phyloP scores from a whole-genome alignment of 441 rosid genomes.

The Erysimum pusillum region DNA sequence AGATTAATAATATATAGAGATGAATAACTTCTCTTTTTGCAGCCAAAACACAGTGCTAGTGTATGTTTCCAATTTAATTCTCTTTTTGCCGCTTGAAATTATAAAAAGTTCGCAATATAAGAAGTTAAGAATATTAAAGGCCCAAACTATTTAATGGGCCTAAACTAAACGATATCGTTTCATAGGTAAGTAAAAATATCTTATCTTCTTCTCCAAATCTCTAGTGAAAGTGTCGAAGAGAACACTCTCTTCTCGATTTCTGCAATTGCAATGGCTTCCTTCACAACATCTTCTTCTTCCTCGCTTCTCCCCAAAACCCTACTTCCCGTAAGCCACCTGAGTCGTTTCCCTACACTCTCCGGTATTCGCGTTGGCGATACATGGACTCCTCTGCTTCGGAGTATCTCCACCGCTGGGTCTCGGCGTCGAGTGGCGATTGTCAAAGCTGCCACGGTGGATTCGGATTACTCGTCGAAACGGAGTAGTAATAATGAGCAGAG shows the following conservation, averaged over 20 bases:
- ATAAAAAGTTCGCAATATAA: too few relatives aligned
- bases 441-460: conserved; percentile 62
- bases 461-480: conserved; percentile 73
- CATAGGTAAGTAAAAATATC: neutral
- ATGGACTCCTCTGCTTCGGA: conserved; percentile 41
- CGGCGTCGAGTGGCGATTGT: conserved; percentile 43
- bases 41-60: too few relatives aligned
- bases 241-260: conserved; percentile 4
- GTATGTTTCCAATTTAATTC: too few relatives aligned
- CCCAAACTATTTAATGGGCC: conserved; percentile 29
- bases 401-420: conserved; percentile 32
- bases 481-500: conserved; percentile 78
- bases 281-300: conserved; percentile 49
- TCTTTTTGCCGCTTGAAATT: too few relatives aligned
- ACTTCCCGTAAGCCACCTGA: conserved; percentile 44
- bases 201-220: conserved; percentile 41
- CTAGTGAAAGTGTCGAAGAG: neutral
- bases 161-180: conserved; percentile 10
- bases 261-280: conserved; percentile 56
- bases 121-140: too few relatives aligned
- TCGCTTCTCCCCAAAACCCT: conserved; percentile 57
- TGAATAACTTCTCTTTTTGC: too few relatives aligned
- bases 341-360: conserved; percentile 19
- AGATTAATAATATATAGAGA: too few relatives aligned
- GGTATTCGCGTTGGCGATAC: conserved; percentile 6